Conservation (phyloP, 129 eudicot genomes). For the Pittosporum tobira region DNA sequence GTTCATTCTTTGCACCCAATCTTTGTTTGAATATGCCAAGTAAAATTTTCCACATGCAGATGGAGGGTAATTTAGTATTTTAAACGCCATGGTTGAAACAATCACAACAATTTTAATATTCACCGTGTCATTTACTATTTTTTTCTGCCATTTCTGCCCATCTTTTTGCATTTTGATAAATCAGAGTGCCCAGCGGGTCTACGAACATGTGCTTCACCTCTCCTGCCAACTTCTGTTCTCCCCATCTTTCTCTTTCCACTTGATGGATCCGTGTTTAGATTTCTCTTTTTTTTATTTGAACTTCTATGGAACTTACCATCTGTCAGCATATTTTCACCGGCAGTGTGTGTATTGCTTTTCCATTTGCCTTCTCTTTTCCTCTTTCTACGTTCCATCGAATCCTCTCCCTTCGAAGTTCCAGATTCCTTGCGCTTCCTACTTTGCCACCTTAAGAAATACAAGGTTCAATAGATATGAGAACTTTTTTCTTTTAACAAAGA, state of each 20-base stretch:
- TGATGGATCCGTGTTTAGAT: background rate
- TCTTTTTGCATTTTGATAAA: background rate
- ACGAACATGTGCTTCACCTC: conserved; percentile 1
- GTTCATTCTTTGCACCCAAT: no score
- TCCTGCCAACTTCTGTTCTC: background rate
- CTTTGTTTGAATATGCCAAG: background rate
- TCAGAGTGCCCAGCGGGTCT: background rate
- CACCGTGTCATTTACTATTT: background rate
- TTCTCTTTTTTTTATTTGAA: no score
- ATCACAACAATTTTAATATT: background rate
- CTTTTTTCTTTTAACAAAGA: background rate
- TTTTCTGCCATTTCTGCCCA: conserved; percentile 2
- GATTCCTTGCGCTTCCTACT: conserved; percentile 30
- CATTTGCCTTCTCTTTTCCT: conserved; percentile 38
- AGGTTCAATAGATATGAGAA: conserved; percentile 9
- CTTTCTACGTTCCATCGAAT: conserved; percentile 26
- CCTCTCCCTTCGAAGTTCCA: conserved; percentile 25
- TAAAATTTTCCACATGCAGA: background rate
- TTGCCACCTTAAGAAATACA: conserved; percentile 34
- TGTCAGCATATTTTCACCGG: conserved; percentile 6
- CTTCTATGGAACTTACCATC: no score
- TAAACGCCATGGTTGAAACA: background rate
- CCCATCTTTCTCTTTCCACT: conserved; percentile 4
- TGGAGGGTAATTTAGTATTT: background rate
- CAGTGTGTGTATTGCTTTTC: conserved; percentile 9